These are phyloP conservation scores for Amanita fuliginea DNA, from an alignment of 768 basidiomycete species.

Conservation along the genomic window DNA sequence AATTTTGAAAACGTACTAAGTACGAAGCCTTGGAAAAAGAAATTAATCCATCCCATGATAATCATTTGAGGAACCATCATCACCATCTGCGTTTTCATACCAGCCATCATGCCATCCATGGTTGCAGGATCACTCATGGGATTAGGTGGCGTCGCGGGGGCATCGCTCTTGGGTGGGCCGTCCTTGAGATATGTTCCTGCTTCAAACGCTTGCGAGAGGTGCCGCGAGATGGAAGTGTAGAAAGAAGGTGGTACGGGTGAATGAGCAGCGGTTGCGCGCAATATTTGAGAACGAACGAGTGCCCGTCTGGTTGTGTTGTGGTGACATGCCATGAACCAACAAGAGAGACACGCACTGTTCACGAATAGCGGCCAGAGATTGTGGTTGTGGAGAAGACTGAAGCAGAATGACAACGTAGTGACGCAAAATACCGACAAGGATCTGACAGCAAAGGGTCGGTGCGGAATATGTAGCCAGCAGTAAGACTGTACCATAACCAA, in stretches of 20 bases:
- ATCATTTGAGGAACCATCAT: constrained; percentile 99
- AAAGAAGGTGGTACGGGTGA: constrained; percentile 70
- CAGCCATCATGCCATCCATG: constrained; percentile 98
- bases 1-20: constrained; percentile 57
- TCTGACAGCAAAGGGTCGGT: constrained; percentile 22
- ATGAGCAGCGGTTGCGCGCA: constrained; percentile 68
- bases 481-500: constrained; percentile 64
- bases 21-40: constrained; percentile 98
- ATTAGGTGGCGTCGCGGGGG: constrained; percentile 52
- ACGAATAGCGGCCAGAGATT: constrained; percentile 64
- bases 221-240: constrained; percentile 67
- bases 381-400: constrained; percentile 74
- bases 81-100: constrained; percentile 98
- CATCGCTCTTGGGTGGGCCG: constrained; percentile 58
- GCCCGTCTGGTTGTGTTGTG: constrained; percentile 41
- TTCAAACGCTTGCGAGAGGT: constrained; percentile 61
- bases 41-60: constrained; percentile 99
- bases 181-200: constrained; percentile 83
- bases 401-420: constrained; percentile 88
- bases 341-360: constrained; percentile 65
- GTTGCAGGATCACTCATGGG: constrained; percentile 82
- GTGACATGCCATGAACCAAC: neutral
- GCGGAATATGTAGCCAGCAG: neutral
- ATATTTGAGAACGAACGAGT: constrained; percentile 71
- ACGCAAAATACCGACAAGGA: constrained; percentile 84